Evolutionary conservation across 148 eudicot species (phyloP).

Genomic region (Nyssa sinensis): DNA sequence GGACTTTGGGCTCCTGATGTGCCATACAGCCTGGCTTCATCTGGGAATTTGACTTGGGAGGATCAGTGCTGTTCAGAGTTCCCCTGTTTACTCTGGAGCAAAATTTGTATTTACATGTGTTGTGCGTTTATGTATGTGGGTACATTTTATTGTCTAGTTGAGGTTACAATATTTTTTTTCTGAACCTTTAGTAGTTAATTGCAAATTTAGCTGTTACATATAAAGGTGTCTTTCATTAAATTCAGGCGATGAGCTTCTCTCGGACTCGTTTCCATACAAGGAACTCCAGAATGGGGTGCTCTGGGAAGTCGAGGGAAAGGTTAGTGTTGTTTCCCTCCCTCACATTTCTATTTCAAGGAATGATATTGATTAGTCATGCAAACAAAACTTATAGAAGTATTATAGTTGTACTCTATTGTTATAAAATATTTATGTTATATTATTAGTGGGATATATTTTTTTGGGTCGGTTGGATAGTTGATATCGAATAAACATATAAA

Average conservation of each 20-base stretch:
- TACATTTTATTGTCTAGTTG: not conserved
- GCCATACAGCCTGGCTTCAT: not conserved
- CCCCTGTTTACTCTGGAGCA: not conserved
- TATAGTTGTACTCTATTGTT: not conserved
- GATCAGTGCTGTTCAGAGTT: not conserved
- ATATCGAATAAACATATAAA: not conserved
- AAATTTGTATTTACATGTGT: not conserved
- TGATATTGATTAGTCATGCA: not conserved
- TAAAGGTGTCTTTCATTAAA: not conserved
- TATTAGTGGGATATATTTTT: not conserved
- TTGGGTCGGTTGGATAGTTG: not conserved
- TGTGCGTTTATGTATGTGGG: not conserved
- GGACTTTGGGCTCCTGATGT: not conserved
- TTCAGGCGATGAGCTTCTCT: constrained; percentile 86
- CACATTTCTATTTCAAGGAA: not conserved
- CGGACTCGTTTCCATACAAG: constrained; percentile 79
- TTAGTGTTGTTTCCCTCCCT: constrained; percentile 12
- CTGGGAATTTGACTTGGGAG: not conserved
- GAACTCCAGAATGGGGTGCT: constrained; percentile 65
- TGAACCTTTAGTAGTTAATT: too few relatives aligned
- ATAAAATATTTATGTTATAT: not conserved
- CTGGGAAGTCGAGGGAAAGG: constrained; percentile 98
- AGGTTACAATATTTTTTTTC: too few relatives aligned
- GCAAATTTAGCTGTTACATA: too few relatives aligned
- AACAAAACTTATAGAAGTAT: not conserved